phyloP scores from a whole-genome alignment of 495 filamentous ascomycete species.

The Hypoxylon intermedium region DNA sequence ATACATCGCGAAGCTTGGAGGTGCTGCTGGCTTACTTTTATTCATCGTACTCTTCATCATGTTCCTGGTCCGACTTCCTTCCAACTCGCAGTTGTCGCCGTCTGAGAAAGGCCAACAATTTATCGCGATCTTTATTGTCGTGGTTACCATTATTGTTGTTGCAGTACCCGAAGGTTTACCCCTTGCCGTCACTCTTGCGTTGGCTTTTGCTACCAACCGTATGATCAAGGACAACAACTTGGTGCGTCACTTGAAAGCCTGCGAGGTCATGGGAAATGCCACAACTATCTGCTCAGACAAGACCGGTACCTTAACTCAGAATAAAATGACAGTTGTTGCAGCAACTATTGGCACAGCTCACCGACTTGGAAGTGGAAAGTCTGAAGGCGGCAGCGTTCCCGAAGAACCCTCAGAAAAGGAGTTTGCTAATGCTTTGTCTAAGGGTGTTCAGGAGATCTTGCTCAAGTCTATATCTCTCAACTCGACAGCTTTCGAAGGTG shows the following conservation, averaged over 20 bases:
- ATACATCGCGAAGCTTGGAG: too few relatives aligned
- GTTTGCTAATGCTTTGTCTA: constrained; percentile 64
- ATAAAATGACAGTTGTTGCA: constrained; percentile 88
- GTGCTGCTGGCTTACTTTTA: constrained; percentile 79
- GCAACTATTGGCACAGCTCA: constrained; percentile 73
- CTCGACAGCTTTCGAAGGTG: constrained; percentile 88
- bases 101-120: constrained; percentile 85
- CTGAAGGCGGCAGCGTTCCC: constrained; percentile 38
- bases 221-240: constrained; percentile 97
- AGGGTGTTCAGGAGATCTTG: constrained; percentile 67
- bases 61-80: constrained; percentile 73
- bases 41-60: constrained; percentile 94
- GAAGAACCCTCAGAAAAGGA: constrained; percentile 62
- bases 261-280: constrained; percentile 99
- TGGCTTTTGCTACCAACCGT: constrained; percentile 91
- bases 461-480: constrained; percentile 81
- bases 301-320: constrained; percentile 92
- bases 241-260: constrained; percentile 87
- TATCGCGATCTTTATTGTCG: constrained; percentile 91
- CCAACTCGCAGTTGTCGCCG: constrained; percentile 58
- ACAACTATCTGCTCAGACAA: constrained; percentile 97
- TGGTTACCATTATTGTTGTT: constrained; percentile 93
- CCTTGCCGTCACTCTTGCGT: constrained; percentile 88
- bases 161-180: constrained; percentile 94
- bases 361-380: constrained; percentile 63